Evolutionary conservation across 805 yeast species (phyloP), one percentile per base, ranked within the genome.

Genomic region (Allodekkera sacchari): DNA sequence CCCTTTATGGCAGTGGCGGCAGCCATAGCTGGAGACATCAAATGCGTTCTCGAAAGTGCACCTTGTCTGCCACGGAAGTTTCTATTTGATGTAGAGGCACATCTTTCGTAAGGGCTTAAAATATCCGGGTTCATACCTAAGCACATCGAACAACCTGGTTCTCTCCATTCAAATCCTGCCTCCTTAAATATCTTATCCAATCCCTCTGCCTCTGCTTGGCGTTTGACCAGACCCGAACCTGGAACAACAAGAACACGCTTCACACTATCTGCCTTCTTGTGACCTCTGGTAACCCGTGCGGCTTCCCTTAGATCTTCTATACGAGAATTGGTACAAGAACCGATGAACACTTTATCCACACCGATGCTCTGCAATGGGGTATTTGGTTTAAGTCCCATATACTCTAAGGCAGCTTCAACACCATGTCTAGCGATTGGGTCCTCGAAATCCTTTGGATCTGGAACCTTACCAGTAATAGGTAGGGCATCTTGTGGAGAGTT

Each of bases 131-230:
- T 92, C 98, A 92, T 92, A 61, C 98, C 98, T 32, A 92, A 72
- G 66, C 98, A 92, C 98, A 92, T 92, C 25, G 97, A 89, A 65
- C 98, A 92, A 39, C 98, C 98, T 44, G 98, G 97, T 66, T 92
- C 98, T 68, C 98, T 81, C 98, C 98, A 92, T 48, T 83, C 89
- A 54, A 92, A 92, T 14, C 95, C 97, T 31, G 98, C 96, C 30
- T 76, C 84, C 50, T 66, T 74, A 52, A 92, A 92, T 36, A 92
- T 73, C 64, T 83, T 83, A 59, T 92, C 92, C 36, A 92, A 70
- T 32, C 98, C 98, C 65, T 92, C 98, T 41, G 63, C 68, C 64
- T 92, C 98, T 34, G 98, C 98, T 62, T 84, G 94, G 38, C 67
- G 65, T 64, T 89, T 92, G 44, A 92, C 92, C 40, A 92, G 68